Percentiles rank a stretch among this genome's conserved stretches.
These are phyloP conservation scores for Podaxis rugospora DNA, from an alignment of 768 basidiomycete species.

Conservation along the genomic window DNA sequence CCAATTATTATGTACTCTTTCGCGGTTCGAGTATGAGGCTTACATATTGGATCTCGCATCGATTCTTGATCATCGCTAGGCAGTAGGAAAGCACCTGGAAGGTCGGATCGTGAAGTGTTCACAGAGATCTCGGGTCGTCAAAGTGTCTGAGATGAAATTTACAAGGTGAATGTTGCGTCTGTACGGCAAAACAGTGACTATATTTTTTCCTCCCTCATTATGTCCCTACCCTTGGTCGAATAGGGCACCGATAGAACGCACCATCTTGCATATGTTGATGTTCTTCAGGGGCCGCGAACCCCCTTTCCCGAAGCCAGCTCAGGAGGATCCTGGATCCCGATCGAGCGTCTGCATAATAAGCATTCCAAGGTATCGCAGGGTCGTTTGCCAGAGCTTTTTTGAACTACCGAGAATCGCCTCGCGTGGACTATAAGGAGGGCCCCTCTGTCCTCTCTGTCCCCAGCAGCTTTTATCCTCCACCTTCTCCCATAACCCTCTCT, in stretches of 20 bases:
- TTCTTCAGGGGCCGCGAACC: not conserved
- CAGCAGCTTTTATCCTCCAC: not conserved
- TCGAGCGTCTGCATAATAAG: not conserved
- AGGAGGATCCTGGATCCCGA: not conserved
- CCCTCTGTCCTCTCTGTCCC: not conserved
- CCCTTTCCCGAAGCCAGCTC: not conserved
- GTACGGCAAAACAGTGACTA: too few relatives aligned
- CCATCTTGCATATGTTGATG: not conserved
- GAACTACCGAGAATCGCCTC: not conserved
- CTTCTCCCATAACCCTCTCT: not conserved
- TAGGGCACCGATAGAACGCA: too few relatives aligned
- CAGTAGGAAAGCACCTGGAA: not conserved
- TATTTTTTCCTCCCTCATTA: too few relatives aligned
- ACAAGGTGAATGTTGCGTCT: not conserved
- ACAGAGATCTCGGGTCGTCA: not conserved
- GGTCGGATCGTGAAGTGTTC: not conserved
- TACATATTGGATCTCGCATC: not conserved
- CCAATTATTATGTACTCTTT: not conserved
- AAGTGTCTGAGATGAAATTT: not conserved
- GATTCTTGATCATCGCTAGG: not conserved
- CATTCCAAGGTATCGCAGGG: not conserved
- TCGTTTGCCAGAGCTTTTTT: not conserved
- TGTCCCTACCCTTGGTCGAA: too few relatives aligned
- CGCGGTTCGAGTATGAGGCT: not conserved
- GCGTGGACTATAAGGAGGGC: not conserved